A percentile compares a stretch with the other conserved stretches of the same genome.
Evolutionary conservation across 106 monocot species (phyloP).

Genomic region (Apostasia ramifera): DNA sequence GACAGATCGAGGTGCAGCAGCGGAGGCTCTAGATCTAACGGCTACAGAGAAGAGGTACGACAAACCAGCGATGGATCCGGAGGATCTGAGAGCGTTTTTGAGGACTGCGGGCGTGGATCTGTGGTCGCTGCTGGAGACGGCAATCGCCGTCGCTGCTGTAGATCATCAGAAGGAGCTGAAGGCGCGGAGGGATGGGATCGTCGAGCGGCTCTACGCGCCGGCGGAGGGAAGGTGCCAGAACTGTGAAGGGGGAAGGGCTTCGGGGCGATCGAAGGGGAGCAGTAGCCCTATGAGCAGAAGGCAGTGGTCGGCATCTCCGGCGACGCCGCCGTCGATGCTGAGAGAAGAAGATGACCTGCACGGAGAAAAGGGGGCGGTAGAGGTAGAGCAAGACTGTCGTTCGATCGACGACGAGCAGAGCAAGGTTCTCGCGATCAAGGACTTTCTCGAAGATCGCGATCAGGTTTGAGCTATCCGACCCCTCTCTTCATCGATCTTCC

Average conservation of each 20-base stretch:
- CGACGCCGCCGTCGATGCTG: neutral
- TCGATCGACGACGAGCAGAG: slow-evolving; percentile 30
- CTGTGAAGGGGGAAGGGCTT: slow-evolving; percentile 1
- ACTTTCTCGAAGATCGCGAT: slow-evolving; percentile 46
- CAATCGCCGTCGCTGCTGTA: slow-evolving; percentile 20
- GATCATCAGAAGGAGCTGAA: slow-evolving; percentile 25
- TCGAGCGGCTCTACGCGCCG: slow-evolving; percentile 35
- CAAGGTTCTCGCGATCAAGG: slow-evolving; percentile 53
- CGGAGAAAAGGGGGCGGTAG: slow-evolving; percentile 8
- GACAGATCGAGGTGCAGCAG: neutral
- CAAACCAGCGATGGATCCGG: slow-evolving; percentile 18
- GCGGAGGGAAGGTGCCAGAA: slow-evolving; percentile 7
- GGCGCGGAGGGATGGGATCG: slow-evolving; percentile 21
- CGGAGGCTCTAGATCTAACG: neutral
- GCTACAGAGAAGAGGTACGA: neutral
- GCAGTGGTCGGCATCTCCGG: neutral
- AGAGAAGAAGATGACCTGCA: neutral
- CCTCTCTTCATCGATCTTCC: neutral
- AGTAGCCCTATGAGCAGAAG: neutral
- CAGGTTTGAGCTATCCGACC: slow-evolving; percentile 24
- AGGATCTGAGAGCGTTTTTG: slow-evolving; percentile 19
- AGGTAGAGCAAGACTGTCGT: neutral
- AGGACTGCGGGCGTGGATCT: slow-evolving; percentile 23
- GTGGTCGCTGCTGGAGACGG: slow-evolving; percentile 31
- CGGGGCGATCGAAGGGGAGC: slow-evolving; percentile 1